phyloP scores from a whole-genome alignment of 371 early-diverging fungal species.

The Lichtheimia ramosa region DNA sequence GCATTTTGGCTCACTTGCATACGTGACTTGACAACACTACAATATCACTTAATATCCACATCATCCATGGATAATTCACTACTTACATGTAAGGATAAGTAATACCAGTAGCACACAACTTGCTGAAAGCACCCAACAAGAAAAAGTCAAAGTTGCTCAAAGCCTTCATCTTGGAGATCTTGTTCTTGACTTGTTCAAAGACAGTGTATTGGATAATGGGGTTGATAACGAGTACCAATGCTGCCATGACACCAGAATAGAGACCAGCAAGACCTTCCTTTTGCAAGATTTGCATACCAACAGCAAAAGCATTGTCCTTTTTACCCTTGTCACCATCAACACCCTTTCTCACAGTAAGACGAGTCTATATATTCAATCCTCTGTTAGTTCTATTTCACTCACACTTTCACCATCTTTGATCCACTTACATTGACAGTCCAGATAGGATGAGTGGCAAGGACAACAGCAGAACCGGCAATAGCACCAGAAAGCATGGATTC shows the following conservation, averaged over 20 bases:
- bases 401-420: not conserved
- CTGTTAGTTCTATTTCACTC: not conserved
- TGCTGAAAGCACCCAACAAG: constrained; percentile 90
- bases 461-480: constrained; percentile 87
- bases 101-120: constrained; percentile 90
- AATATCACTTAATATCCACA: not conserved
- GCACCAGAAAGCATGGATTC: constrained; percentile 94
- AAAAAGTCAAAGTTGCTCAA: constrained; percentile 90
- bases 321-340: constrained; percentile 36
- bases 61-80: not conserved
- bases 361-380: constrained; percentile 46
- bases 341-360: constrained; percentile 65
- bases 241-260: constrained; percentile 89
- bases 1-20: constrained; percentile 92
- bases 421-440: constrained; percentile 92
- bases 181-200: constrained; percentile 90
- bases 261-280: constrained; percentile 86
- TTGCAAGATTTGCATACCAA: constrained; percentile 70
- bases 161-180: constrained; percentile 49
- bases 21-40: constrained; percentile 89
- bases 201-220: constrained; percentile 97
- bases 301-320: constrained; percentile 46
- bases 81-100: constrained; percentile 96
- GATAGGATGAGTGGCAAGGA: constrained; percentile 93
- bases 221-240: constrained; percentile 95